These are phyloP conservation scores for Madurella mycetomatis DNA, from an alignment of 2,329 filamentous ascomycete genomes.

Conservation along the genomic window DNA sequence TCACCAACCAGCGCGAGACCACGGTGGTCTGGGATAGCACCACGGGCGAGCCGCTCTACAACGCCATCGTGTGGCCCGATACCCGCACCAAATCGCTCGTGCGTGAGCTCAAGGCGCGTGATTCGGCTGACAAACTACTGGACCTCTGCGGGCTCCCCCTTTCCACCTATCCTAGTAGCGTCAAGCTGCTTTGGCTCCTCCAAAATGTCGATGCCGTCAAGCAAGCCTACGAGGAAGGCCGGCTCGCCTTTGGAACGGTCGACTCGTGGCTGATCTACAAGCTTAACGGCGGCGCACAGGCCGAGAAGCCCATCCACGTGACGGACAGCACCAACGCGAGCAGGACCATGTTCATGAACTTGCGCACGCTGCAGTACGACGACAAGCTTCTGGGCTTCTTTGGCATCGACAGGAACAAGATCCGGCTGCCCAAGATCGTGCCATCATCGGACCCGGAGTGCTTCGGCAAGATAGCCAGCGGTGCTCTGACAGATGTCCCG, in stretches of 20 bases:
- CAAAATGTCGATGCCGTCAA: slow-evolving; percentile 65
- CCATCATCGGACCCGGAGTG: slow-evolving; percentile 70
- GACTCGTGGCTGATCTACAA: slow-evolving; percentile 86
- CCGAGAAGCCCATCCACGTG: slow-evolving; percentile 60
- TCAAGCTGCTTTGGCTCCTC: slow-evolving; percentile 81
- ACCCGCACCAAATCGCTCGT: slow-evolving; percentile 71
- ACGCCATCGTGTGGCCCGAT: slow-evolving; percentile 88
- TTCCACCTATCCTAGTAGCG: slow-evolving; percentile 82
- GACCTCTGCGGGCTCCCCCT: slow-evolving; percentile 75
- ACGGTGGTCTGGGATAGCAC: slow-evolving; percentile 78
- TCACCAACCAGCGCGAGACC: slow-evolving; percentile 89
- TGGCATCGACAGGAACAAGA: slow-evolving; percentile 61
- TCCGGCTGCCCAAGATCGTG: slow-evolving; percentile 76
- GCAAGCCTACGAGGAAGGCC: slow-evolving; percentile 69
- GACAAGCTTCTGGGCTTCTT: slow-evolving; percentile 75
- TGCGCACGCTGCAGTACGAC: slow-evolving; percentile 75
- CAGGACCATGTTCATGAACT: slow-evolving; percentile 91
- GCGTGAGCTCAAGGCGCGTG: slow-evolving; percentile 65
- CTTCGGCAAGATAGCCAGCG: slow-evolving; percentile 64
- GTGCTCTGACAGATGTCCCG: slow-evolving; percentile 62
- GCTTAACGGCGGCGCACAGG: slow-evolving; percentile 68
- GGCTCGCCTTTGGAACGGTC: slow-evolving; percentile 79
- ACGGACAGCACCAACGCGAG: slow-evolving; percentile 87
- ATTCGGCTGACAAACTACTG: slow-evolving; percentile 64
- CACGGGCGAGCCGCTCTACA: slow-evolving; percentile 75